Conservation (phyloP, 2,329 filamentous ascomycete genomes). For the Talaromyces sp. region DNA sequence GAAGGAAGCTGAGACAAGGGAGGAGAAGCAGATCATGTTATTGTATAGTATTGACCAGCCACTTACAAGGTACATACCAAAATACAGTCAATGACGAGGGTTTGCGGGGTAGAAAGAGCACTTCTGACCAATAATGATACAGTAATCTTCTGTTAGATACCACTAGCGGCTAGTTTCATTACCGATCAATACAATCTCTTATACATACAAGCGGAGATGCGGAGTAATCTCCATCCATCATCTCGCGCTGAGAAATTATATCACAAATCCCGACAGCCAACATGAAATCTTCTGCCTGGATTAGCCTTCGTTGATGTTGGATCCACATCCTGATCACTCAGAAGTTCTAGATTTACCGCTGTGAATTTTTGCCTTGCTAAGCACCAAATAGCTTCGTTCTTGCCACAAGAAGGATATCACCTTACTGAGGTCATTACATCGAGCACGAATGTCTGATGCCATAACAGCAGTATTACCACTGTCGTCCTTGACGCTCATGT, state of each 20-base stretch:
- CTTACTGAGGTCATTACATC: neutral
- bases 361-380: neutral
- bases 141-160: neutral
- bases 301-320: neutral
- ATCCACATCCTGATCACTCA: neutral
- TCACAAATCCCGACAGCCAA: neutral
- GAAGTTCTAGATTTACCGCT: neutral
- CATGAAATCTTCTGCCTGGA: neutral
- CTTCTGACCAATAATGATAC: neutral
- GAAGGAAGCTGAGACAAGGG: slow-evolving; percentile 5
- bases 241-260: neutral
- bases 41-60: neutral
- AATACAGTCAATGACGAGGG: neutral
- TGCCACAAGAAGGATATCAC: neutral
- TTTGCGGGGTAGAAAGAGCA: slow-evolving; percentile 5
- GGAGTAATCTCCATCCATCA: neutral
- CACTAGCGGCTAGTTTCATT: neutral
- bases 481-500: neutral
- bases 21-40: neutral
- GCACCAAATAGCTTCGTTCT: neutral
- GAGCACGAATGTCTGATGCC: neutral
- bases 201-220: neutral
- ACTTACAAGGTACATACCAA: slow-evolving; percentile 2
- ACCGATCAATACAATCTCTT: neutral
- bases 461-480: neutral